phyloP scores from a whole-genome alignment of 2,329 filamentous ascomycete species.

The Chrysoporthe cubensis region DNA sequence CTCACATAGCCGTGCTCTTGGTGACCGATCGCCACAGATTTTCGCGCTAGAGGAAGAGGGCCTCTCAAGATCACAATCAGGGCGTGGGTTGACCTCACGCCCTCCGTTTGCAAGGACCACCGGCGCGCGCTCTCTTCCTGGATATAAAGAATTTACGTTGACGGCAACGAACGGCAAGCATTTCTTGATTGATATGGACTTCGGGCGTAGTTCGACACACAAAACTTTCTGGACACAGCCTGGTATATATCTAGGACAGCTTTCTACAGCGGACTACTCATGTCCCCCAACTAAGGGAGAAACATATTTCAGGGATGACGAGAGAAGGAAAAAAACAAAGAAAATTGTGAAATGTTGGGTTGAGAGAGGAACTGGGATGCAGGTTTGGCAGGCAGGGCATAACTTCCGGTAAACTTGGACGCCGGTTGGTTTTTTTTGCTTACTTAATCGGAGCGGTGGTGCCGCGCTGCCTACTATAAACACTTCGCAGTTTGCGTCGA shows the following conservation, averaged over 20 bases:
- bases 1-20: constrained; percentile 47
- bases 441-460: too few relatives aligned
- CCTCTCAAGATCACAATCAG: constrained; percentile 7
- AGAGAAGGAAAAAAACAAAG: too few relatives aligned
- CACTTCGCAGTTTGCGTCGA: too few relatives aligned
- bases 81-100: constrained; percentile 25
- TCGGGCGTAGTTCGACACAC: constrained; percentile 12
- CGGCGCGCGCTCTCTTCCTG: constrained; percentile 9
- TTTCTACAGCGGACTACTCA: neutral
- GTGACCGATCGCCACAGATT: neutral
- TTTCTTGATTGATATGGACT: constrained; percentile 16
- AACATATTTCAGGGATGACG: neutral
- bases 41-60: constrained; percentile 8
- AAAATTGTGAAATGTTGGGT: neutral
- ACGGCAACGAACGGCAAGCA: constrained; percentile 18
- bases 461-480: too few relatives aligned
- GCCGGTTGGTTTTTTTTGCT: too few relatives aligned
- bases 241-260: constrained; percentile 16
- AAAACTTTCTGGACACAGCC: constrained; percentile 14
- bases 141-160: constrained; percentile 3
- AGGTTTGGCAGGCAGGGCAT: neutral
- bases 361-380: too few relatives aligned
- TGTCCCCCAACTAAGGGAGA: neutral
- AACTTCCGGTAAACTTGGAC: too few relatives aligned
- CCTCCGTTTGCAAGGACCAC: constrained; percentile 3